Base-by-base conservation (phyloP, 805 yeast species). In the Wickerhamiella musiphila region DNA sequence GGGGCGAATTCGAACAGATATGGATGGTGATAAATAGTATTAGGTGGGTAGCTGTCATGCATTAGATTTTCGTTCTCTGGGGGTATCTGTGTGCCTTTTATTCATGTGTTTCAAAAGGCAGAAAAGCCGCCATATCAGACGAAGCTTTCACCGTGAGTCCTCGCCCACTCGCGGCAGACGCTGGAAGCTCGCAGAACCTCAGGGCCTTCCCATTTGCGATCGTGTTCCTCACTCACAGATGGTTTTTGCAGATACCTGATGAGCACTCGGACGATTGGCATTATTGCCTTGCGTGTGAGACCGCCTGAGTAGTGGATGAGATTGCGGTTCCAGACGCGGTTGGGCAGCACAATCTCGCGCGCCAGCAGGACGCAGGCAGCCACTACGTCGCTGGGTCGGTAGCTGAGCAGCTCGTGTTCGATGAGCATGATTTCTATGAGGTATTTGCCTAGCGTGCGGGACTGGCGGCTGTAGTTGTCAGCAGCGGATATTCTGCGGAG, bases 271-370 rank as follows among this genome's bases (percentile, higher is more conserved):
- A 78, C 68, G 33, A 82, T 73, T 23, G 79, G 78, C 41, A 65
- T 63, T 53, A 90, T 54, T 44, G 78, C 83, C 26, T 62, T 66
- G 40, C 74, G 78, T 15, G 73, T 67, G 53, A 78, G 79, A 8
- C 93, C 95, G 21, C 95, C 95, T 15, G 90, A 73, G 53, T 86
- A 90, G 50, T 82, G 94, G 29, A 81, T 72, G 42, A 86, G 61
- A 54, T 83, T 84, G 6, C 78, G 77, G 49, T 73, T 73, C 95
- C 95, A 84, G 21, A 72, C 73, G 2, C 38, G 38, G 37, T 33
- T 43, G 43, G 56, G 72, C 14, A 75, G 76, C 43, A 79, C 56
- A 54, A 82, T 75, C 44, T 65, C 64, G 45, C 93, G 65, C 5
- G 93, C 72, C 31, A 81, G 63, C 53, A 68, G 78, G 92, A 82